These are phyloP conservation scores for Pisolithus thermaeus DNA, from an alignment of 1,284 basidiomycete species.

Conservation along the genomic window DNA sequence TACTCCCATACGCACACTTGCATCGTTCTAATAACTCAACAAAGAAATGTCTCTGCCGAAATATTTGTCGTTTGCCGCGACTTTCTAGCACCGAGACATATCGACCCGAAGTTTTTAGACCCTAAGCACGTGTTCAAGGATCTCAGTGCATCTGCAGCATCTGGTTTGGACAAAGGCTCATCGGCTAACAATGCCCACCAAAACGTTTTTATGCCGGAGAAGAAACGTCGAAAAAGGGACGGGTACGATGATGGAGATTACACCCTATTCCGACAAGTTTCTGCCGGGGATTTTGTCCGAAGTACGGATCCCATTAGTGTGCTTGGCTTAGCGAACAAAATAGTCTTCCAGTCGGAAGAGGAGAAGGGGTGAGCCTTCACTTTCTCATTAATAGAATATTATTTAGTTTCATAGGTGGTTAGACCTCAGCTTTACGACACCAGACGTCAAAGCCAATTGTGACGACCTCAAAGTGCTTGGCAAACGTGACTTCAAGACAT, in stretches of 20 bases:
- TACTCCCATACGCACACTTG: neutral
- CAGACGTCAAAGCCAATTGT: slow-evolving; percentile 79
- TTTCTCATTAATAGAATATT: slow-evolving; percentile 3
- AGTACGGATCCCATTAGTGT: slow-evolving; percentile 71
- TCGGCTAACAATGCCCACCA: slow-evolving; percentile 61
- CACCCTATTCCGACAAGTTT: slow-evolving; percentile 77
- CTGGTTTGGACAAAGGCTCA: slow-evolving; percentile 44
- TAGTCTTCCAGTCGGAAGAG: slow-evolving; percentile 79
- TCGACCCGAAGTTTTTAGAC: slow-evolving; percentile 98
- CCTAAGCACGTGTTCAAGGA: slow-evolving; percentile 99
- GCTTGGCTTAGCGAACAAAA: slow-evolving; percentile 81
- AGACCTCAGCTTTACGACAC: slow-evolving; percentile 64
- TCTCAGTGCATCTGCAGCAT: slow-evolving; percentile 46
- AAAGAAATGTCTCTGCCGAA: slow-evolving; percentile 97
- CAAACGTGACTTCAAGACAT: slow-evolving; percentile 92
- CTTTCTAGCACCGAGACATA: slow-evolving; percentile 91
- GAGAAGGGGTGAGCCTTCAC: slow-evolving; percentile 64
- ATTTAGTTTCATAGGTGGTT: slow-evolving; percentile 53
- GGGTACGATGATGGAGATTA: slow-evolving; percentile 97
- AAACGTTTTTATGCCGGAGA: slow-evolving; percentile 97
- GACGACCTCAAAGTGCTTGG: slow-evolving; percentile 96
- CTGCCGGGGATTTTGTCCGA: slow-evolving; percentile 73
- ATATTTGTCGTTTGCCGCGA: slow-evolving; percentile 99
- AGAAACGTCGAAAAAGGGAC: slow-evolving; percentile 88
- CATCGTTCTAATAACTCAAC: slow-evolving; percentile 1